A percentile compares a stretch with the other conserved stretches of the same genome.
Conservation (phyloP, 164 flowering plant species). For the Magnolia changhungtana region DNA sequence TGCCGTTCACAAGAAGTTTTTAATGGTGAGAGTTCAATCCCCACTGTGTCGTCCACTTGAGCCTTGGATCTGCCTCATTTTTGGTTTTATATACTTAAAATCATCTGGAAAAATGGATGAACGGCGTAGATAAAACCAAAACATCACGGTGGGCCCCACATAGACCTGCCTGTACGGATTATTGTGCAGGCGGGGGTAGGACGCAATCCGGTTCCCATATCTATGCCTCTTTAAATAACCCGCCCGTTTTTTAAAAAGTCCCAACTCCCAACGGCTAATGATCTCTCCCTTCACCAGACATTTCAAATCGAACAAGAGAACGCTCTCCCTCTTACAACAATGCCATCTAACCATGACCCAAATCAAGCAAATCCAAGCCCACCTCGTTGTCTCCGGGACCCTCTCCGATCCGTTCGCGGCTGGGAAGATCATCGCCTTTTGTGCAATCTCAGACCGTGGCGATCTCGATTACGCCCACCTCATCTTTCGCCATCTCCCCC, state of each 20-base stretch:
- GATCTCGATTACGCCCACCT: constrained; percentile 34
- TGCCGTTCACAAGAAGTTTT: too few relatives aligned
- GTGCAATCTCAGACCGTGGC: constrained; percentile 28
- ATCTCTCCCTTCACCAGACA: constrained; percentile 16
- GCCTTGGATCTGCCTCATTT: too few relatives aligned
- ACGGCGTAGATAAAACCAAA: too few relatives aligned
- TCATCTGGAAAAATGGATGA: too few relatives aligned
- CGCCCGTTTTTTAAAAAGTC: not conserved
- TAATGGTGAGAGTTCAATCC: too few relatives aligned
- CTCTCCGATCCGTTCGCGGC: constrained; percentile 42
- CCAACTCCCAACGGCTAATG: constrained; percentile 7
- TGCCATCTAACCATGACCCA: constrained; percentile 36
- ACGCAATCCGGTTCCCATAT: too few relatives aligned
- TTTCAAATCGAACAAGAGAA: constrained; percentile 37
- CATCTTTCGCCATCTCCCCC: constrained; percentile 35
- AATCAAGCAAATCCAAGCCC: constrained; percentile 59
- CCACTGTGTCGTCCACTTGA: too few relatives aligned
- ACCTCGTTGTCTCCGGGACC: constrained; percentile 46
- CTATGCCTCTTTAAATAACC: not conserved
- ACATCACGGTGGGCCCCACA: too few relatives aligned
- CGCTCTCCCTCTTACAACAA: constrained; percentile 41
- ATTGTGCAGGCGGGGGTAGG: too few relatives aligned
- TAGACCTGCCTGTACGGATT: too few relatives aligned
- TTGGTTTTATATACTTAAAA: too few relatives aligned
- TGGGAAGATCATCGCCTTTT: constrained; percentile 43